Conservation (phyloP, 2,329 filamentous ascomycete genomes). For the Trichoderma afroharzianum region DNA sequence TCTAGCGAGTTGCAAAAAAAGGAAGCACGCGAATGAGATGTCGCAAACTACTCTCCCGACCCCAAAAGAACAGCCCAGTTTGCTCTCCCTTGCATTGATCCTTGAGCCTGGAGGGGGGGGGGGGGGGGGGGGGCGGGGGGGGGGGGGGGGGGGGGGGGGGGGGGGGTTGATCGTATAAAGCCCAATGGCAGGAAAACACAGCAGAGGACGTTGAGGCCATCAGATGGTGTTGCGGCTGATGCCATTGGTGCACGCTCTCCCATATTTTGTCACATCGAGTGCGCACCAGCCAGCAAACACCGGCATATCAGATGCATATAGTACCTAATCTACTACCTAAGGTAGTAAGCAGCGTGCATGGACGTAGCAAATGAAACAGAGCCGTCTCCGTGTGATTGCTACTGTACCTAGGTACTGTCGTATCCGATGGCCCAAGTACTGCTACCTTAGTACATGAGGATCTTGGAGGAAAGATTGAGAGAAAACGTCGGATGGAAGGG, state of each 20-base stretch:
- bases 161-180: neutral
- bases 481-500: neutral
- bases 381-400: neutral
- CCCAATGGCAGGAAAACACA: neutral
- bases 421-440: neutral
- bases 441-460: neutral
- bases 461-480: neutral
- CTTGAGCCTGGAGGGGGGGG: neutral
- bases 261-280: neutral
- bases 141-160: neutral
- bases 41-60: neutral
- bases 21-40: neutral
- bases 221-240: neutral
- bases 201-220: neutral
- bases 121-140: too few species aligned
- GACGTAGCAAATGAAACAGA: neutral
- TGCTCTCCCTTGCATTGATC: conserved; percentile 3
- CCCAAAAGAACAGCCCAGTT: neutral
- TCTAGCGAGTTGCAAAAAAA: neutral
- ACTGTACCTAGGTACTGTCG: neutral
- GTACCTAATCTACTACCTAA: neutral
- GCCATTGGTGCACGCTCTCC: neutral
- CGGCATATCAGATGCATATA: neutral
- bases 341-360: neutral
- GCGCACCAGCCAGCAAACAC: neutral